Evolutionary conservation across 179 eudicot genomes (phyloP).

Genomic region (Pouteria campechiana): DNA sequence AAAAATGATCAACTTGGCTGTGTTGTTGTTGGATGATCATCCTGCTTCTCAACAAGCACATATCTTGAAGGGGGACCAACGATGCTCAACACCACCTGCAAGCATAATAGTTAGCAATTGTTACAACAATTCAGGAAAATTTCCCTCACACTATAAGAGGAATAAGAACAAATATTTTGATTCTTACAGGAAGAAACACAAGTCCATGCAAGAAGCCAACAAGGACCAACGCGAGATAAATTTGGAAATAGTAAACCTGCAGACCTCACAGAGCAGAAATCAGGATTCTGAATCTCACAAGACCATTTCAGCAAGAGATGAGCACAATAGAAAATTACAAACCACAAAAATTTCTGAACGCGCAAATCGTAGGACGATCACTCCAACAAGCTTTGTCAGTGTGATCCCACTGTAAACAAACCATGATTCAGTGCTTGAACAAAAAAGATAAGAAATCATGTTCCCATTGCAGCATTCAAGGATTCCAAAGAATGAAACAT

Average conservation of each 20-base stretch:
- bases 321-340: not conserved
- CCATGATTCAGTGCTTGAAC: no score
- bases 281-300: not conserved
- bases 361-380: constrained; percentile 85
- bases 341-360: constrained; percentile 98
- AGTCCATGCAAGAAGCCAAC: constrained; percentile 97
- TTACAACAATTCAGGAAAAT: not conserved
- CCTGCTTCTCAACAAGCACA: constrained; percentile 38
- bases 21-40: constrained; percentile 48
- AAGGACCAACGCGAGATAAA: constrained; percentile 90
- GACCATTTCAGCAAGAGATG: not conserved
- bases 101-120: not conserved
- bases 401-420: constrained; percentile 83
- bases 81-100: constrained; percentile 82
- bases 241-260: constrained; percentile 97
- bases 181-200: constrained; percentile 93
- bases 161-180: constrained; percentile 10
- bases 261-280: constrained; percentile 2
- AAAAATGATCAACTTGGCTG: no score
- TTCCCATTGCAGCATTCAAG: no score
- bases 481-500: no score
- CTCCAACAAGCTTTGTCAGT: constrained; percentile 92
- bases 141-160: not conserved
- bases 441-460: not conserved
- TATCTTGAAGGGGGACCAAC: constrained; percentile 84